Conservation (phyloP, 805 yeast species). For the Yarrowia sp. region DNA sequence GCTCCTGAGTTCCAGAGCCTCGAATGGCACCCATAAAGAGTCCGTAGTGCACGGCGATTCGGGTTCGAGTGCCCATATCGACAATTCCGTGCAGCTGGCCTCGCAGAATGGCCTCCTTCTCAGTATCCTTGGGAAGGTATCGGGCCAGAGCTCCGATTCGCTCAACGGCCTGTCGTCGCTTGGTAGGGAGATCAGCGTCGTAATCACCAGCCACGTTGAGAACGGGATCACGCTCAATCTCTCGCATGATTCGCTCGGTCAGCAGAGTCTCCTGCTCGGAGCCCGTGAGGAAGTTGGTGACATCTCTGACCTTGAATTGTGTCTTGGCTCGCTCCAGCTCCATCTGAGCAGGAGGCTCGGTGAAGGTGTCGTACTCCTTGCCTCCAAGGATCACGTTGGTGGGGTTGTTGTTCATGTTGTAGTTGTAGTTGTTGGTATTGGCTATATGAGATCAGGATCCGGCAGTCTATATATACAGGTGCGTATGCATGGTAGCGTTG, state of each 20-base stretch:
- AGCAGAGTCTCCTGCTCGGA: constrained; percentile 42
- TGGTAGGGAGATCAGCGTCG: constrained; percentile 46
- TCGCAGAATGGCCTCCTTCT: constrained; percentile 34
- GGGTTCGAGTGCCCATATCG: constrained; percentile 78
- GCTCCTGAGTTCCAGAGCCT: constrained; percentile 86
- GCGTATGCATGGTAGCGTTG: background rate
- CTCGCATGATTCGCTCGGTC: constrained; percentile 43
- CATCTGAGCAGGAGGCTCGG: constrained; percentile 42
- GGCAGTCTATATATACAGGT: background rate
- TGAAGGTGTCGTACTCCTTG: constrained; percentile 33
- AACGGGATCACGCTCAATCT: constrained; percentile 56
- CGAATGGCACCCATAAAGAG: constrained; percentile 75
- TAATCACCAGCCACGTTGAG: constrained; percentile 47
- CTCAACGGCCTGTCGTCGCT: constrained; percentile 42
- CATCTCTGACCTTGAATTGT: constrained; percentile 40
- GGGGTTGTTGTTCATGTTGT: constrained; percentile 22
- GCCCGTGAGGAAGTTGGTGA: constrained; percentile 48
- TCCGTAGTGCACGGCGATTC: constrained; percentile 86
- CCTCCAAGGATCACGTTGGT: constrained; percentile 26
- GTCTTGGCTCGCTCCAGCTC: constrained; percentile 44
- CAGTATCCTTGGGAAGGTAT: constrained; percentile 33
- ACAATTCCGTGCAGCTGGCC: constrained; percentile 37
- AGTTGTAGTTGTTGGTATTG: background rate
- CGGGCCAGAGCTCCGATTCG: constrained; percentile 37
- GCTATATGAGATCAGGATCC: background rate